A percentile compares a stretch with the other conserved stretches of the same genome.
phyloP scores from a whole-genome alignment of 768 basidiomycete genomes.

The Lactarius psammicola region DNA sequence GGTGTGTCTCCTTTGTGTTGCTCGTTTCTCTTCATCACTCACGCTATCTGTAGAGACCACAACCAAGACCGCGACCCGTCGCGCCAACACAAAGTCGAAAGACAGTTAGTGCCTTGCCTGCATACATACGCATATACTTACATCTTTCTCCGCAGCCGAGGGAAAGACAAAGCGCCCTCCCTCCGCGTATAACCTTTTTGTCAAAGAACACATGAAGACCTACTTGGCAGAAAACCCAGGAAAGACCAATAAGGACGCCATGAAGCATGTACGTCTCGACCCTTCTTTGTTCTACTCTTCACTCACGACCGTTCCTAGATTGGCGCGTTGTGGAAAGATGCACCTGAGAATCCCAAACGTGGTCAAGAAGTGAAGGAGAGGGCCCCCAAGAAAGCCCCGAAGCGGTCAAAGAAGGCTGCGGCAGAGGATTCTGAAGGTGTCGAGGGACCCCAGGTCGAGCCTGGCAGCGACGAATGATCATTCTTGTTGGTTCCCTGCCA shows the following conservation, averaged over 20 bases:
- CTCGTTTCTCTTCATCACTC: background rate
- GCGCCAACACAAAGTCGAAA: slow-evolving; percentile 45
- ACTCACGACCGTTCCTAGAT: slow-evolving; percentile 41
- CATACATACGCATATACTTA: slow-evolving; percentile 14
- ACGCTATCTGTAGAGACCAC: slow-evolving; percentile 41
- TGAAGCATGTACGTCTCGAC: slow-evolving; percentile 40
- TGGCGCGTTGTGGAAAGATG: slow-evolving; percentile 53
- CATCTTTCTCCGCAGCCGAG: slow-evolving; percentile 4
- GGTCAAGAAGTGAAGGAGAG: slow-evolving; percentile 51
- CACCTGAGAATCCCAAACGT: slow-evolving; percentile 63
- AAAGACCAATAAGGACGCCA: slow-evolving; percentile 52
- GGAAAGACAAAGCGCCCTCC: slow-evolving; percentile 56
- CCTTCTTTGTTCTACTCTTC: background rate
- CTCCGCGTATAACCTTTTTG: slow-evolving; percentile 57
- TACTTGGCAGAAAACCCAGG: slow-evolving; percentile 56
- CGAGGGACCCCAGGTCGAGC: slow-evolving; percentile 25
- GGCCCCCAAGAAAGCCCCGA: slow-evolving; percentile 42
- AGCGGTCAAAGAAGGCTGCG: slow-evolving; percentile 20
- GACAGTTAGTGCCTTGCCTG: slow-evolving; percentile 30
- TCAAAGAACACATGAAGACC: slow-evolving; percentile 53
- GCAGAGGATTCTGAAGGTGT: background rate
- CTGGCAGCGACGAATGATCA: slow-evolving; percentile 29
- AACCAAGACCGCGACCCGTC: slow-evolving; percentile 57
- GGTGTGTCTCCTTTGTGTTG: slow-evolving; percentile 37
- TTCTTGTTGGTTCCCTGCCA: background rate